Evolutionary conservation across 1,284 basidiomycete species (phyloP), one percentile per base, ranked within the genome.

Genomic region (Fomitiporia mediterranea): DNA sequence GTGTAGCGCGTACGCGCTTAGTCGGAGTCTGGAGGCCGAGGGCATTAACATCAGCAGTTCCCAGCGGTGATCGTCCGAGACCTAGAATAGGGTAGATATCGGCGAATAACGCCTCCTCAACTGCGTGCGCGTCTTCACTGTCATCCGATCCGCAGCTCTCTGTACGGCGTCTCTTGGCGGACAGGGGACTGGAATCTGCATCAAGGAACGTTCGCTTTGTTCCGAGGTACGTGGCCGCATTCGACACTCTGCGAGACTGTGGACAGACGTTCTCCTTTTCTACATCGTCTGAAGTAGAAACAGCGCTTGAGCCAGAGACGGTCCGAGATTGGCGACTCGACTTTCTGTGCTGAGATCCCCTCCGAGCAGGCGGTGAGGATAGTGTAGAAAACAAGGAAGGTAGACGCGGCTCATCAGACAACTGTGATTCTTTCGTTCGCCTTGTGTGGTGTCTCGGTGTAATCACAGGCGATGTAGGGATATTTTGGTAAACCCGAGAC

Each of bases 201-300:
- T 49, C 52, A 19, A 37, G n/a, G 4, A 53, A 34, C n/a, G 19
- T 39, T 32, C 56, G 51, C 51, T 58, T 58, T 19, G 38, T 49
- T 4, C 52, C 52, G 30, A 53, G 30, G 27, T 49, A 13, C 1
- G 17, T 23, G 19, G 23, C 27, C 6, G 40, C 56, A 15, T 51
- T 37, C 5, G 13, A 11, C 15, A n/a, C n/a, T 11, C 27, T 38
- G 30, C 28, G 55, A 51, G 15, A 13, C 19, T 25, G 34, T 13
- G 32, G 38, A n/a, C 27, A 8, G 2, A 58, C 51, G 17, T 58
- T 58, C 40, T 58, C 51, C 44, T 58, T 54, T 27, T 58, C 56
- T 7, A 32, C n/a, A 9, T 40, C 37, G 17, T 52, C 55, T 38
- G 40, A 30, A 37, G 23, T 23, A 34, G 35, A 46, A 8, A 7